Base-by-base conservation (phyloP, 2,329 filamentous ascomycete species). In the Aspergillus transmontanensis region DNA sequence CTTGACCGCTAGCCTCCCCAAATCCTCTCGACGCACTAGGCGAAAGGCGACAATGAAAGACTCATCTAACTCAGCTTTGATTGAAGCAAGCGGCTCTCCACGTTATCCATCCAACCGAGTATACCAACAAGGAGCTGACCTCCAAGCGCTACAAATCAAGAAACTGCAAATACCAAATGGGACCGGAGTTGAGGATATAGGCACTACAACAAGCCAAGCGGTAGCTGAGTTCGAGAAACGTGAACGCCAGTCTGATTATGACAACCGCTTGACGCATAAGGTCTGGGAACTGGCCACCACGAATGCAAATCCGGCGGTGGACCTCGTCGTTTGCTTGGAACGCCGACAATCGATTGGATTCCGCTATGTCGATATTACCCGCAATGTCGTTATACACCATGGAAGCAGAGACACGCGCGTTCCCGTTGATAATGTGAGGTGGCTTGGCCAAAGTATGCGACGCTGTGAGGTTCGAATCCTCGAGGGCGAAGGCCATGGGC, bases 221-320 rank as follows among this genome's bases (percentile, higher is more conserved):
- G 58, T 57, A 1, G 62, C 64, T 46, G 69, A 72, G n/a, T 72
- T 71, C 9, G 68, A 75, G 51, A 74, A 79, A 43, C 72, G 72
- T 32, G 76, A 80, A 64, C 73, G 78, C 23, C 78, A 79, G 58
- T 70, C 66, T 5, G 78, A 80, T 9, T 98, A 96, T 76, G 94
- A 98, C 73, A 87, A 86, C 60, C 89, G 93, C 3, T 85, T 99
- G 16, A 98, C 95, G 0, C 91, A 96, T 70, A 90, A 92, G 12
- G 98, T 97, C 69, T 99, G 95, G 95, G 90, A 94, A 64, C 85
- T 96, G 21, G 93, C 95, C 1, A 98, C 94, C 0, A 90, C 90
- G 1, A 91, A 94, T 57, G 93, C 94, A 2, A 98, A 99, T 74
- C 95, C 95, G 0, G 94, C 95, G 0, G 92, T 96, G 0, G 95